phyloP scores from a whole-genome alignment of 2,329 filamentous ascomycete species.

The Colletotrichum sp. region DNA sequence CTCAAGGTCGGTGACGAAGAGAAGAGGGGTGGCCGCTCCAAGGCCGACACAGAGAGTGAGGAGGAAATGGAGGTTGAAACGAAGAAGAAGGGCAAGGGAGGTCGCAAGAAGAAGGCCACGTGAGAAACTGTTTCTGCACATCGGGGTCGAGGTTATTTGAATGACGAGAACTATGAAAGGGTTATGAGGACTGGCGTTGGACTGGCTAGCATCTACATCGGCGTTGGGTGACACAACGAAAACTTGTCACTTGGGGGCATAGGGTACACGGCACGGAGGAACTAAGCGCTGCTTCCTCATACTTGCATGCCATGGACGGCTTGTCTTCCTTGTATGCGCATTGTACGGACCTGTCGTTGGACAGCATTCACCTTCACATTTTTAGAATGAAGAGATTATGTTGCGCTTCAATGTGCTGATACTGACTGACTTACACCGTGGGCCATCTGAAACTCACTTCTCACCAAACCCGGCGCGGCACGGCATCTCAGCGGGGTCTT shows the following conservation, averaged over 20 bases:
- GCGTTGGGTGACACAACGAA: constrained; percentile 25
- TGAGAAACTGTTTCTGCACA: neutral
- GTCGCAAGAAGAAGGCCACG: constrained; percentile 54
- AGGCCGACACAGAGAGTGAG: constrained; percentile 58
- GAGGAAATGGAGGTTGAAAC: constrained; percentile 51
- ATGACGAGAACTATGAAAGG: constrained; percentile 20
- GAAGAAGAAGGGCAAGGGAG: constrained; percentile 51
- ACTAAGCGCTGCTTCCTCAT: constrained; percentile 15
- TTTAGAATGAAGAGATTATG: constrained; percentile 3
- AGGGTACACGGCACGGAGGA: constrained; percentile 14
- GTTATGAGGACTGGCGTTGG: constrained; percentile 26
- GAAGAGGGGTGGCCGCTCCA: constrained; percentile 47
- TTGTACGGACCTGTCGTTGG: constrained; percentile 5
- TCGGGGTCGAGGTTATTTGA: neutral
- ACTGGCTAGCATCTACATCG: constrained; percentile 27
- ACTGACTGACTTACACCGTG: constrained; percentile 1
- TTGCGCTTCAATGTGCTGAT: neutral
- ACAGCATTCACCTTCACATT: neutral
- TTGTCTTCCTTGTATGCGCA: constrained; percentile 10
- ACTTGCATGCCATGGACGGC: constrained; percentile 13
- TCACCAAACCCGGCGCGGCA: neutral
- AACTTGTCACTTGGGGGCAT: constrained; percentile 16
- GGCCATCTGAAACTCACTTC: neutral
- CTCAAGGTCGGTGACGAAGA: constrained; percentile 72
- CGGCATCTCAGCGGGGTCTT: neutral